These are phyloP conservation scores for Huntiella moniliformis DNA, from an alignment of 2,329 filamentous ascomycete species.

Conservation along the genomic window DNA sequence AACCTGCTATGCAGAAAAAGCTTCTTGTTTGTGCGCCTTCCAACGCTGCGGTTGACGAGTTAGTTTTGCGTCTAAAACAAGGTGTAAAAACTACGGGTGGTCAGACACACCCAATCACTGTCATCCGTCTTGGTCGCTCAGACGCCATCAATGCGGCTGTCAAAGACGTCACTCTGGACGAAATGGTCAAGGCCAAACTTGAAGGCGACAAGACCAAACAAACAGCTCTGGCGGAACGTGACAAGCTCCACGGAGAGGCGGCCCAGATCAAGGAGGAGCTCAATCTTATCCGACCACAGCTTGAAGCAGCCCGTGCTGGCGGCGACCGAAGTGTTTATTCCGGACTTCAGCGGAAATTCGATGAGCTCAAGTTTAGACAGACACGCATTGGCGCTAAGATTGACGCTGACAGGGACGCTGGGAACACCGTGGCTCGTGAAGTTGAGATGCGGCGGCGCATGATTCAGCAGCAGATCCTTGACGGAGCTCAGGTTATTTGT, in stretches of 20 bases:
- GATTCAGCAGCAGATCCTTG: slow-evolving; percentile 78
- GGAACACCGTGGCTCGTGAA: slow-evolving; percentile 64
- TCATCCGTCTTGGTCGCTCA: slow-evolving; percentile 74
- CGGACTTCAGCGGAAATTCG: slow-evolving; percentile 56
- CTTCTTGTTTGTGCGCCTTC: slow-evolving; percentile 93
- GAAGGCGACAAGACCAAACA: slow-evolving; percentile 39
- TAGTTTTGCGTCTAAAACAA: slow-evolving; percentile 79
- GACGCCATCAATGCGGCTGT: slow-evolving; percentile 86
- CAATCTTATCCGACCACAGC: slow-evolving; percentile 46
- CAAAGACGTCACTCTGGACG: slow-evolving; percentile 80
- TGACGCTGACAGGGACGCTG: slow-evolving; percentile 70
- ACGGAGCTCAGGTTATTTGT: slow-evolving; percentile 81
- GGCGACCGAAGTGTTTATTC: slow-evolving; percentile 29
- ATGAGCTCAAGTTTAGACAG: slow-evolving; percentile 59
- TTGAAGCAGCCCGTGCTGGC: slow-evolving; percentile 46
- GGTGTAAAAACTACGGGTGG: slow-evolving; percentile 67
- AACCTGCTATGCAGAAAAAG: slow-evolving; percentile 40
- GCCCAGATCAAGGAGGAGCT: slow-evolving; percentile 51
- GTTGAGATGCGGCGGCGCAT: slow-evolving; percentile 68
- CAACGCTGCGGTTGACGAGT: slow-evolving; percentile 91
- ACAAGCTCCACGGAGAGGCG: slow-evolving; percentile 44
- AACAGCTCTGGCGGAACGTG: slow-evolving; percentile 34
- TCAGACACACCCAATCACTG: slow-evolving; percentile 55
- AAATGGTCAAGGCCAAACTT: slow-evolving; percentile 63
- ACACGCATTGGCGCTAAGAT: slow-evolving; percentile 58